These are phyloP conservation scores for Actinidia arguta DNA, from an alignment of 179 eudicot species.

Conservation along the genomic window DNA sequence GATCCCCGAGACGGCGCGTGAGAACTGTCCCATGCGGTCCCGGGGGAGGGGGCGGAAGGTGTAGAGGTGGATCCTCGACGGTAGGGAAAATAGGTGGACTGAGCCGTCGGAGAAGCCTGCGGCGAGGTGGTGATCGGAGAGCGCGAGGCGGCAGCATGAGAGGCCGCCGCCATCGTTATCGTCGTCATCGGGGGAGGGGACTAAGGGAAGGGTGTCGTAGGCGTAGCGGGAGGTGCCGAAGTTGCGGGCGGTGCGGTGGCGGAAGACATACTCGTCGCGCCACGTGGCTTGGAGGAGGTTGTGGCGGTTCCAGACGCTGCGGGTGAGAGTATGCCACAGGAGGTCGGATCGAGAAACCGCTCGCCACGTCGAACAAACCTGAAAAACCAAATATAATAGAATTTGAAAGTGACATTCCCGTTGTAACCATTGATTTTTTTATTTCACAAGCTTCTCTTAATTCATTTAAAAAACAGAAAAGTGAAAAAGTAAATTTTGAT, in stretches of 20 bases:
- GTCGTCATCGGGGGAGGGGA: constrained; percentile 30
- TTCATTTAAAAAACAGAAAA: no score
- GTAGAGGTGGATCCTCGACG: constrained; percentile 48
- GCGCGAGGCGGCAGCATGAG: constrained; percentile 72
- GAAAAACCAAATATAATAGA: not conserved
- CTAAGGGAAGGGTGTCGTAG: constrained; percentile 52
- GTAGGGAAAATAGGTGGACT: constrained; percentile 69
- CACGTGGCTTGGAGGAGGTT: constrained; percentile 53
- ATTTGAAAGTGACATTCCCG: no score
- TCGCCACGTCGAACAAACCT: constrained; percentile 96
- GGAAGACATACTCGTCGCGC: constrained; percentile 78
- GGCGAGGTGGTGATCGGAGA: constrained; percentile 66
- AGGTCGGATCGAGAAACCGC: constrained; percentile 79
- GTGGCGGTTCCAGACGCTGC: constrained; percentile 69
- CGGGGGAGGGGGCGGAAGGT: constrained; percentile 69
- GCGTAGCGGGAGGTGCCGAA: constrained; percentile 50
- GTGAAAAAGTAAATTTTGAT: no score
- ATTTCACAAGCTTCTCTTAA: no score
- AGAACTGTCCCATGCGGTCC: constrained; percentile 68
- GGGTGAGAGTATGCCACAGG: constrained; percentile 84
- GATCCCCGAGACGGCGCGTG: constrained; percentile 83
- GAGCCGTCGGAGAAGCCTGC: constrained; percentile 89
- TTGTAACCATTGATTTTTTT: no score
- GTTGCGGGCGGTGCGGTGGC: constrained; percentile 74
- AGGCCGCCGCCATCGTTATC: constrained; percentile 42